phyloP scores from a whole-genome alignment of 163 green algal species.

The Coccomyxa subellipsoidea region DNA sequence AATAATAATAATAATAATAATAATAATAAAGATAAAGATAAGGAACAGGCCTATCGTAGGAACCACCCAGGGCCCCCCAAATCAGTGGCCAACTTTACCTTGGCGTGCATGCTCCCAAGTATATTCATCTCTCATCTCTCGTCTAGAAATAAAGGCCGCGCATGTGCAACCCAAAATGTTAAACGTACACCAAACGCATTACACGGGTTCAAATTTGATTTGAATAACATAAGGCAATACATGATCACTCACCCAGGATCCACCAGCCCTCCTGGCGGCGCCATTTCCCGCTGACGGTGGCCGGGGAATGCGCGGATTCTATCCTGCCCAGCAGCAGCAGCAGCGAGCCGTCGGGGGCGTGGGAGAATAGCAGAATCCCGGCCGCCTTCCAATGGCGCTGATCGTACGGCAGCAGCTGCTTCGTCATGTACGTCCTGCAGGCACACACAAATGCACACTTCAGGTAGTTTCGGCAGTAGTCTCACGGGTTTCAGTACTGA shows the following conservation, averaged over 20 bases:
- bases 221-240: not conserved
- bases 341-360: not conserved
- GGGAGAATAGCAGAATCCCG: not conserved
- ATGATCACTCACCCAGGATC: not conserved
- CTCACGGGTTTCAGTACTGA: too few relatives aligned
- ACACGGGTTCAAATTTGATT: too few relatives aligned
- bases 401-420: not conserved
- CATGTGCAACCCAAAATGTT: not conserved
- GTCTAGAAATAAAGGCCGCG: not conserved
- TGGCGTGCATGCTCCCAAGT: too few relatives aligned
- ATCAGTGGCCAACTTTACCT: too few relatives aligned
- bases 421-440: not conserved
- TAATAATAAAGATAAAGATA: too few relatives aligned
- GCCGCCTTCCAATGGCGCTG: not conserved
- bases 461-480: too few relatives aligned
- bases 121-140: too few relatives aligned
- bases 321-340: not conserved
- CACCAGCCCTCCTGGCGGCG: not conserved
- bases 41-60: too few relatives aligned
- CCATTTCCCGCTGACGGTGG: not conserved
- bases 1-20: too few relatives aligned
- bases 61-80: too few relatives aligned
- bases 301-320: not conserved
- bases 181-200: too few relatives aligned
- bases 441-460: too few relatives aligned